Evolutionary conservation across 2,329 filamentous ascomycete species (phyloP), one percentile per base, ranked within the genome.

Genomic region (Aspergillus brasiliensis): DNA sequence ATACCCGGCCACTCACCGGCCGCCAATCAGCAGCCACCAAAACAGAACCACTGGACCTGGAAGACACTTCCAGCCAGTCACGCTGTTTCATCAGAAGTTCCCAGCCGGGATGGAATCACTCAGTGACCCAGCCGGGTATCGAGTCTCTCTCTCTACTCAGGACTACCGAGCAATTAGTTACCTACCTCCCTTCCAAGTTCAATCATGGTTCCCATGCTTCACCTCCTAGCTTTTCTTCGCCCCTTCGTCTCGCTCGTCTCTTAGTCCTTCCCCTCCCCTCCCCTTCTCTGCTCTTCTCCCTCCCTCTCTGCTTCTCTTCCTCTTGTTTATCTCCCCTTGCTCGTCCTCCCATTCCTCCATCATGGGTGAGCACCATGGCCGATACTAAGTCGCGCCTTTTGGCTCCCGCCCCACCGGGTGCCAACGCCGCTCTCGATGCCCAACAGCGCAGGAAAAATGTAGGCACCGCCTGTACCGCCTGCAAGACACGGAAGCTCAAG

Each of bases 401-500:
- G 54, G 63, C 59, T 17, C 64, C 64, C 27, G 65, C 58, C 28
- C 60, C 60, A 34, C 51, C 64, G 8, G 63, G 60, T 28, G 34
- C 49, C 40, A 56, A 44, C 42, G 53, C 56, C 38, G 27, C 60
- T 46, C 60, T 58, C 42, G 62, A 68, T 47, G 25, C 57, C 15
- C 61, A 59, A 8, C 60, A 60, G 23, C 62, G 63, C 23, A 64
- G 66, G 51, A 70, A 65, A 56, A 69, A 71, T 47, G 67, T 66
- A 38, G 67, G 69, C 2, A 63, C 64, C 11, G 69, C 69, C 3
- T 71, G 69, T 57, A 49, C 56, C 11, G 60, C 62, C 27, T 71
- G 69, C 57, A 69, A 71, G 52, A 51, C 64, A 31, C 68, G 69
- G 19, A 71, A 71, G 44, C 59, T 70, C n/a, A 70, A 69, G 65